A percentile compares a stretch with the other conserved stretches of the same genome.
Evolutionary conservation across 257 asterid genomes (phyloP).

Genomic region (Ilex asprella): DNA sequence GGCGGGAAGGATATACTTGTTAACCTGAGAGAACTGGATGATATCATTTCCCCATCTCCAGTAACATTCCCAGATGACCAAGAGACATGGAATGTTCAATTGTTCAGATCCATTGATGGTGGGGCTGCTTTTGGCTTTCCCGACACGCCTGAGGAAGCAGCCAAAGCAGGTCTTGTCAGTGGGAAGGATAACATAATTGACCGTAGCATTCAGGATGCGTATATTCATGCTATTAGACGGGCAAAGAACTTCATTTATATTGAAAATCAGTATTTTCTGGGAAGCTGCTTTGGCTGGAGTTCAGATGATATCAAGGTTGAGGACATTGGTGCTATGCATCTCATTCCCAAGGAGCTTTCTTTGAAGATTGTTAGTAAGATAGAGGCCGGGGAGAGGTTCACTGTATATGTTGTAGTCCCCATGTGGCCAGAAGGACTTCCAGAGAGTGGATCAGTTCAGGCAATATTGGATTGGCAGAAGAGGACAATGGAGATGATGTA

Average conservation of each 20-base stretch:
- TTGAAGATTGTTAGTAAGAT: slow-evolving; percentile 73
- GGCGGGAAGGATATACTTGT: slow-evolving; percentile 67
- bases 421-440: slow-evolving; percentile 99
- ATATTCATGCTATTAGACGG: slow-evolving; percentile 77
- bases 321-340: slow-evolving; percentile 77
- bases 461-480: slow-evolving; percentile 79
- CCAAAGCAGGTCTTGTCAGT: slow-evolving; percentile 64
- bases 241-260: slow-evolving; percentile 74
- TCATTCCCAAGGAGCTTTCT: slow-evolving; percentile 68
- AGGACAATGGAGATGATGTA: slow-evolving; percentile 89
- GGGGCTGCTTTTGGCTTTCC: slow-evolving; percentile 93
- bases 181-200: slow-evolving; percentile 79
- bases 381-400: slow-evolving; percentile 78
- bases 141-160: slow-evolving; percentile 69
- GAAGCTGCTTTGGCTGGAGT: slow-evolving; percentile 66
- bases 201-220: slow-evolving; percentile 82
- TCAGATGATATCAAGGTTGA: slow-evolving; percentile 48
- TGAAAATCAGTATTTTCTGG: slow-evolving; percentile 81
- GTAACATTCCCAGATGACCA: slow-evolving; percentile 60
- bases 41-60: slow-evolving; percentile 64
- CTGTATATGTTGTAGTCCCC: slow-evolving; percentile 61
- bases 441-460: slow-evolving; percentile 80
- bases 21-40: slow-evolving; percentile 55
- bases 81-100: slow-evolving; percentile 80
- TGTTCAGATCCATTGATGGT: slow-evolving; percentile 83